Percentiles rank a stretch among this genome's conserved stretches.
These are phyloP conservation scores for Jimgerdemannia lactiflua DNA, from an alignment of 192 early-diverging fungal species.

Conservation along the genomic window DNA sequence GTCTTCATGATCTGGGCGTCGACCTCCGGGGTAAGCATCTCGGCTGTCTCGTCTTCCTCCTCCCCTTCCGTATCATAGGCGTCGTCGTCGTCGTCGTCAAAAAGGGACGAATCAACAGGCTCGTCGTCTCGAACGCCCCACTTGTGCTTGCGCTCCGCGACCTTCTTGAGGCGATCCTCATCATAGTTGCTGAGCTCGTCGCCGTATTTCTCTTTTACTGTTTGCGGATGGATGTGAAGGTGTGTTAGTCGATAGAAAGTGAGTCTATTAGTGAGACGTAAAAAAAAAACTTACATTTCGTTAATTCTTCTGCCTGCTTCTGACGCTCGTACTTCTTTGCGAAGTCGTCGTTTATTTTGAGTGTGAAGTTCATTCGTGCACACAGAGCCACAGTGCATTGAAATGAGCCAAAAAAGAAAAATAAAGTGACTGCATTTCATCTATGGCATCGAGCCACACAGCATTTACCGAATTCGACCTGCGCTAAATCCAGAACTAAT, in stretches of 20 bases:
- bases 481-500: too few relatives aligned
- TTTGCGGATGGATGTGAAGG: background rate
- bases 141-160: conserved; percentile 37
- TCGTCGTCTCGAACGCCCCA: conserved; percentile 32
- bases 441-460: too few relatives aligned
- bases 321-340: conserved; percentile 63
- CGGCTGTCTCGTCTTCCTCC: conserved; percentile 78
- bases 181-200: conserved; percentile 30
- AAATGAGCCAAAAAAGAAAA: background rate
- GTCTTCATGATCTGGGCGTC: conserved; percentile 95
- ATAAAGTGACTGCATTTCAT: background rate
- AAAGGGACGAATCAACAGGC: background rate
- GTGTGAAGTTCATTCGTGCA: conserved; percentile 26
- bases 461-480: too few relatives aligned
- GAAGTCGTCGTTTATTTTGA: conserved; percentile 45
- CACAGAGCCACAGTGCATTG: background rate
- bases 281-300: conserved; percentile 45
- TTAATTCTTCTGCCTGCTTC: conserved; percentile 66
- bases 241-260: background rate
- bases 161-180: conserved; percentile 16
- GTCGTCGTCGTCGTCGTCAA: conserved; percentile 38
- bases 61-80: conserved; percentile 61
- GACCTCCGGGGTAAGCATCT: conserved; percentile 82
- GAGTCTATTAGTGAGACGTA: conserved; percentile 1
- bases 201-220: conserved; percentile 66